Base-by-base conservation (phyloP, 495 filamentous ascomycete species). In the Daldinia bambusicola region DNA sequence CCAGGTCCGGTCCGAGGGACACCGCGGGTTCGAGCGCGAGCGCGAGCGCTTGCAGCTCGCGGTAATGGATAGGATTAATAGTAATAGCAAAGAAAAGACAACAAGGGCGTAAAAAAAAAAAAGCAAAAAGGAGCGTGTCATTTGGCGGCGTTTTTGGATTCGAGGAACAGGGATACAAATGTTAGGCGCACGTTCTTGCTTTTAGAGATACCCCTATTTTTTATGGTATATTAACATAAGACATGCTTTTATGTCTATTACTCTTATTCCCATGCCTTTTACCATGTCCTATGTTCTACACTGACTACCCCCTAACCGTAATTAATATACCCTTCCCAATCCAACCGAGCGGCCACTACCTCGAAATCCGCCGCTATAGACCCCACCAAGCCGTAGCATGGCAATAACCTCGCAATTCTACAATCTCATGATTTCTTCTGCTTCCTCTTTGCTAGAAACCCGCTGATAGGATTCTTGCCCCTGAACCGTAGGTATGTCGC, bases 401-500 rank as follows among this genome's bases (percentile, higher is more conserved):
- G 6, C 4, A 7, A 30, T 10, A 14, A 16, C 22, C 2, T 2
- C 8, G 30, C 12, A 10, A 4, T 12, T 55, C 53, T 6, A 30
- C 55, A 51, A 14, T 55, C 56, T 14, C 13, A 16, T 20, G 18
- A 20, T 41, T 59, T 61, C 20, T 20, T 48, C 36, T 61, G 57
- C 60, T 72, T 63, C 37, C 58, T 32, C 64, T 51, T 66, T 20
- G 34, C 53, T 18, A 59, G 12, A 7, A 66, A 0, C 4, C 61
- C 57, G 1, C 51, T 62, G 2, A 75, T 13, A 2, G 72, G 75
- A 38, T 77, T 77, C 51, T 59, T 75, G 52, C 63, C 86, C 22
- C 64, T 66, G 50, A 75, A 77, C 7, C 66, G 57, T 16, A 73
- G 50, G 50, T 83, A 89, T 0, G 84, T 86, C 48, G 84, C 78